Percentiles rank a stretch among this genome's conserved stretches.
These are phyloP conservation scores for Solanum peruvianum DNA, from an alignment of 257 asterid species.

Conservation along the genomic window DNA sequence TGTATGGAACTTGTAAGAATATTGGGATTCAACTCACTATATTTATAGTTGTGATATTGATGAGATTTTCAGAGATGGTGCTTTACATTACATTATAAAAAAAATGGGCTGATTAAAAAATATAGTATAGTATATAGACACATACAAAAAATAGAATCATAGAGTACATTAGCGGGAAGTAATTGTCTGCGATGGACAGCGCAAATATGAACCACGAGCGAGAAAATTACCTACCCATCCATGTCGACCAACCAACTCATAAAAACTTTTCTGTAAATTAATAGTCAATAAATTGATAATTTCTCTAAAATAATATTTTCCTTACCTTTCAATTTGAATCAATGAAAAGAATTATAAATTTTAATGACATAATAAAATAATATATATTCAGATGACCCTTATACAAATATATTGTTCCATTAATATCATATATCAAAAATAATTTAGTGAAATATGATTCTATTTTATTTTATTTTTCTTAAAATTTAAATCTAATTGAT, in stretches of 20 bases:
- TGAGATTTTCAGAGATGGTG: neutral
- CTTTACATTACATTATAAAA: neutral
- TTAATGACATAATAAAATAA: no score
- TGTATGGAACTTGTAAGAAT: neutral
- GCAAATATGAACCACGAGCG: neutral
- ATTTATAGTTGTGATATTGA: constrained; percentile 31
- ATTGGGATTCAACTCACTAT: neutral
- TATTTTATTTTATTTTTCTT: no score
- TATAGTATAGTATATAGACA: neutral
- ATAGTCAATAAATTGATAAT: no score
- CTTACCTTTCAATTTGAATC: no score
- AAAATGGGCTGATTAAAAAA: neutral
- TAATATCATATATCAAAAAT: no score
- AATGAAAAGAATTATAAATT: no score
- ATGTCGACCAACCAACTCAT: constrained; percentile 14
- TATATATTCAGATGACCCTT: no score
- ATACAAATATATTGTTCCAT: no score
- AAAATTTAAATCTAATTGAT: no score
- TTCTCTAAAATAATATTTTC: no score
- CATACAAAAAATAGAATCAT: neutral
- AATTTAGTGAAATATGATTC: no score
- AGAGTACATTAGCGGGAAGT: constrained; percentile 1
- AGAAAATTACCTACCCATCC: neutral
- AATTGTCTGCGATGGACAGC: neutral
- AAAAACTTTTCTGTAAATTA: neutral